phyloP scores from a whole-genome alignment of 1,284 basidiomycete genomes.

The Xerocomus nothofagi region DNA sequence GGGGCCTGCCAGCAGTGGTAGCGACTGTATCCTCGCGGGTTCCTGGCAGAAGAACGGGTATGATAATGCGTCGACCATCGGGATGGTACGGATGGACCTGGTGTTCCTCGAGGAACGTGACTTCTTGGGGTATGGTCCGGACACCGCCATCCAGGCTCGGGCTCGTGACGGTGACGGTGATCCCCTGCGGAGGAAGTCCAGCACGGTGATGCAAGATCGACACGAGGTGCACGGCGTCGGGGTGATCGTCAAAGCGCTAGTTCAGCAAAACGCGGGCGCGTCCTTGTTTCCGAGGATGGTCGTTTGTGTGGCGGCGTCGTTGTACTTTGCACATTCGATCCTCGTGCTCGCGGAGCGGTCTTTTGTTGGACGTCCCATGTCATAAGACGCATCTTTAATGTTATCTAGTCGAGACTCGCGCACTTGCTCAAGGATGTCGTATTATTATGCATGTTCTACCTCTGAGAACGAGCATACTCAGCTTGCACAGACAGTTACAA shows the following conservation, averaged over 20 bases:
- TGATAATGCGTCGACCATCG: neutral
- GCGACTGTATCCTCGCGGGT: too few relatives aligned
- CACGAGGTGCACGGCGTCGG: constrained; percentile 20
- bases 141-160: neutral
- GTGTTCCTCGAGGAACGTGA: neutral
- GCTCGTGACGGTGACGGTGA: neutral
- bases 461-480: neutral
- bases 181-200: neutral
- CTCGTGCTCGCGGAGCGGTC: constrained; percentile 1
- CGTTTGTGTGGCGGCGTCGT: neutral
- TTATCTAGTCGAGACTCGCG: neutral
- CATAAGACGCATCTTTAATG: neutral
- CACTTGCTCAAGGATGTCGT: neutral
- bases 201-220: neutral
- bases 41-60: neutral
- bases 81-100: neutral
- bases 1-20: too few relatives aligned
- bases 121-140: neutral
- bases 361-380: neutral
- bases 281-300: constrained; percentile 9
- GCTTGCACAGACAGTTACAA: constrained; percentile 7
- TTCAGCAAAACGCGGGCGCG: constrained; percentile 14
- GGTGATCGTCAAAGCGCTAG: constrained; percentile 19
- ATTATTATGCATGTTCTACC: neutral
- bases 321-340: constrained; percentile 10